These are phyloP conservation scores for Avena atlantica DNA, from an alignment of 176 grass and related monocot species.

Conservation along the genomic window DNA sequence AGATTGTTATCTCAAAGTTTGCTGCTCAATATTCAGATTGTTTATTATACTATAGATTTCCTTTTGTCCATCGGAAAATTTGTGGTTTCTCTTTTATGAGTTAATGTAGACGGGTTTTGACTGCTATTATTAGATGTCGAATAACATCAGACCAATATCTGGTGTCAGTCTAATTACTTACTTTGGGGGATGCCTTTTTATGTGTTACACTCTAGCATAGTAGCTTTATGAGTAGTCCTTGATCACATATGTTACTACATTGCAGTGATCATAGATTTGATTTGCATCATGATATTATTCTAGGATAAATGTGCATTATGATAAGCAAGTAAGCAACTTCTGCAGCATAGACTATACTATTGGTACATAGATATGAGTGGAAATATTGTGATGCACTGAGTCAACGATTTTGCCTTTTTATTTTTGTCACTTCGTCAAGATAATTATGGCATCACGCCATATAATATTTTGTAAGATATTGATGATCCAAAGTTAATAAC, in stretches of 20 bases:
- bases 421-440: not conserved
- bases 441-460: conserved; percentile 60
- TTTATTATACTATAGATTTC: not conserved
- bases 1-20: not conserved
- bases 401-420: conserved; percentile 58
- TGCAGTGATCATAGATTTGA: conserved; percentile 57
- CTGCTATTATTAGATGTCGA: conserved; percentile 59
- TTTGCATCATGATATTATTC: conserved; percentile 14
- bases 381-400: conserved; percentile 70
- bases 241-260: not conserved
- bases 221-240: not conserved
- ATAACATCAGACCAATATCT: conserved; percentile 56
- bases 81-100: no score
- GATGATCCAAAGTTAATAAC: not conserved
- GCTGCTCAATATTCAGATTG: not conserved
- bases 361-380: conserved; percentile 24
- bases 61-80: no score
- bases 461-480: conserved; percentile 58
- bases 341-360: not conserved
- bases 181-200: not conserved
- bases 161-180: not conserved
- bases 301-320: conserved; percentile 82
- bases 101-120: no score
- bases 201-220: not conserved
- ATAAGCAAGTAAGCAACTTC: conserved; percentile 55